These are phyloP conservation scores for Aphanomyces cochlioides DNA, from an alignment of 352 stramenopile species.

Conservation along the genomic window DNA sequence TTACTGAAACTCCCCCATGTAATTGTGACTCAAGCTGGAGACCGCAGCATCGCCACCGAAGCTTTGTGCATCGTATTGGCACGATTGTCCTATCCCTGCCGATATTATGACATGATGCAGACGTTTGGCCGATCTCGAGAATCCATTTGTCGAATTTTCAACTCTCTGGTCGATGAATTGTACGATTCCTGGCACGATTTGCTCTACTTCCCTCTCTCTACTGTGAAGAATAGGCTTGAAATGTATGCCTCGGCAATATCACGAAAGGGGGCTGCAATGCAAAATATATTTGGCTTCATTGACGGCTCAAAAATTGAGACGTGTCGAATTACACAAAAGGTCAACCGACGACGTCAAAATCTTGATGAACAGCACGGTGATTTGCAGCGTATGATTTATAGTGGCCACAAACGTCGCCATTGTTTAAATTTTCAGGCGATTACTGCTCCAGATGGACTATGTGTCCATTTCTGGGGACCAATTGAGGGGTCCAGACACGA, in stretches of 20 bases:
- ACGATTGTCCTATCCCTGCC: constrained; percentile 11
- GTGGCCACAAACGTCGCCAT: constrained; percentile 18
- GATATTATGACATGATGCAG: constrained; percentile 9
- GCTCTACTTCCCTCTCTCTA: neutral
- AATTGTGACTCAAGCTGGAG: neutral
- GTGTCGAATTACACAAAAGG: constrained; percentile 5
- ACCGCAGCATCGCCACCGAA: neutral
- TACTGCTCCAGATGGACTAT: constrained; percentile 21
- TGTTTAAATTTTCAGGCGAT: constrained; percentile 14
- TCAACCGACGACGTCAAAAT: too few relatives aligned
- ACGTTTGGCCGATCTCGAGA: neutral
- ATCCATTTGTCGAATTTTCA: neutral
- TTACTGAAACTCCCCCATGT: constrained; percentile 4
- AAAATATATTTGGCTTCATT: constrained; percentile 19
- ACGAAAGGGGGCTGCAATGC: neutral
- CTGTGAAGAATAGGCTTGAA: neutral
- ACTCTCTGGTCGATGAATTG: neutral
- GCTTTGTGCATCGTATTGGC: neutral
- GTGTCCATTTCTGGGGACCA: constrained; percentile 16
- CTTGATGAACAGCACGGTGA: neutral
- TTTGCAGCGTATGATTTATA: constrained; percentile 19
- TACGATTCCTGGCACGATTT: neutral
- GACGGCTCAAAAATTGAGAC: constrained; percentile 23
- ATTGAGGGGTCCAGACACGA: constrained; percentile 16
- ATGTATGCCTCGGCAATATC: constrained; percentile 1